These are phyloP conservation scores for Phytophthora citricola DNA, from an alignment of 352 stramenopile genomes.

Conservation along the genomic window DNA sequence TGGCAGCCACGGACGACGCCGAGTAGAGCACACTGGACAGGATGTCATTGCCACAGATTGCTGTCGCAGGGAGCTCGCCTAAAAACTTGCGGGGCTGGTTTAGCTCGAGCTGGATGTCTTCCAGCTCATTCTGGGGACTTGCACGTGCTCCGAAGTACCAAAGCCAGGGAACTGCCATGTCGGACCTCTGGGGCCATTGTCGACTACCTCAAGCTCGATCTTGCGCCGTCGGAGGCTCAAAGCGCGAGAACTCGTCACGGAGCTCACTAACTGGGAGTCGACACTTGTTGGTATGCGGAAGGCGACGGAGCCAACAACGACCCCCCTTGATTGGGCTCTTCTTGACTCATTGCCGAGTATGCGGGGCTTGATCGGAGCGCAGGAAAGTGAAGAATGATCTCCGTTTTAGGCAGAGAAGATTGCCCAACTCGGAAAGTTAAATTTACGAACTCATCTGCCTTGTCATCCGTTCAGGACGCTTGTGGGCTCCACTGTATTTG, in stretches of 20 bases:
- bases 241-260: conserved; percentile 16
- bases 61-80: conserved; percentile 73
- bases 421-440: not conserved
- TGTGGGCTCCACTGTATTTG: not conserved
- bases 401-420: no score
- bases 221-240: conserved; percentile 43
- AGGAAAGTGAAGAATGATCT: not conserved
- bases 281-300: conserved; percentile 3
- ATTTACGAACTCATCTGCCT: not conserved
- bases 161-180: conserved; percentile 49
- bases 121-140: conserved; percentile 38
- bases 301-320: conserved; percentile 6
- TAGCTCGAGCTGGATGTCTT: conserved; percentile 38
- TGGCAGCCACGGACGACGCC: conserved; percentile 42
- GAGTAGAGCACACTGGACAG: conserved; percentile 84
- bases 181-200: conserved; percentile 28
- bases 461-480: not conserved
- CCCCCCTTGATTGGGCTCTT: conserved; percentile 2
- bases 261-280: conserved; percentile 8
- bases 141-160: conserved; percentile 42
- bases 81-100: conserved; percentile 41
- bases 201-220: conserved; percentile 51
- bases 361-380: not conserved
- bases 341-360: not conserved
- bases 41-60: conserved; percentile 93